A percentile compares a stretch with the other conserved stretches of the same genome.
Conservation (phyloP, 1,139 yeast species). For the Nadsonia commutata region DNA sequence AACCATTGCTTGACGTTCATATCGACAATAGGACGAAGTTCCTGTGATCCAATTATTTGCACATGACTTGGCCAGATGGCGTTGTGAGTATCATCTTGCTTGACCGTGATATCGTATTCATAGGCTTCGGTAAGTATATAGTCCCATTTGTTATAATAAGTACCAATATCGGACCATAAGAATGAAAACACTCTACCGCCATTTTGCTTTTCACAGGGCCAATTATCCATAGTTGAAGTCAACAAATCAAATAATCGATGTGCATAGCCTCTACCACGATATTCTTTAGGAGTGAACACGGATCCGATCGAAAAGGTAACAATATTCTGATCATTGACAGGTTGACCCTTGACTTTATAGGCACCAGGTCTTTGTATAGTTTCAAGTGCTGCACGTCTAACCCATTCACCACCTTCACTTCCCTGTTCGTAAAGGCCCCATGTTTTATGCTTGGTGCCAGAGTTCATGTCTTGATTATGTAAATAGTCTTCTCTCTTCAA, state of each 20-base stretch:
- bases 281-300: slow-evolving; percentile 42
- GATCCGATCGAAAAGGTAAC: slow-evolving; percentile 47
- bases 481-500: slow-evolving; percentile 17
- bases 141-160: slow-evolving; percentile 46
- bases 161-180: slow-evolving; percentile 62
- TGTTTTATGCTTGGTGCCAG: slow-evolving; percentile 13
- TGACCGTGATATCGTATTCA: not conserved
- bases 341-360: slow-evolving; percentile 15
- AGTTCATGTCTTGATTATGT: slow-evolving; percentile 10
- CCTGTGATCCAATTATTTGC: not conserved
- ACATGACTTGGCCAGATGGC: not conserved
- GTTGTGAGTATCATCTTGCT: not conserved
- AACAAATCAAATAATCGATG: slow-evolving; percentile 10
- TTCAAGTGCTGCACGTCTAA: slow-evolving; percentile 33
- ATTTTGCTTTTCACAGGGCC: slow-evolving; percentile 18
- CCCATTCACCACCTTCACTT: slow-evolving; percentile 9
- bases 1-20: slow-evolving; percentile 5
- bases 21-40: not conserved
- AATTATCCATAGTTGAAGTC: slow-evolving; percentile 16
- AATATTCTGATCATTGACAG: slow-evolving; percentile 16
- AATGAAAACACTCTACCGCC: slow-evolving; percentile 30
- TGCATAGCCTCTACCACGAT: slow-evolving; percentile 56
- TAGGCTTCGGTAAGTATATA: slow-evolving; percentile 18
- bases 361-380: slow-evolving; percentile 31
- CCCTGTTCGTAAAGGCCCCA: slow-evolving; percentile 17